Conservation (phyloP, 345 rosid genomes). For the Luvunga scandens region DNA sequence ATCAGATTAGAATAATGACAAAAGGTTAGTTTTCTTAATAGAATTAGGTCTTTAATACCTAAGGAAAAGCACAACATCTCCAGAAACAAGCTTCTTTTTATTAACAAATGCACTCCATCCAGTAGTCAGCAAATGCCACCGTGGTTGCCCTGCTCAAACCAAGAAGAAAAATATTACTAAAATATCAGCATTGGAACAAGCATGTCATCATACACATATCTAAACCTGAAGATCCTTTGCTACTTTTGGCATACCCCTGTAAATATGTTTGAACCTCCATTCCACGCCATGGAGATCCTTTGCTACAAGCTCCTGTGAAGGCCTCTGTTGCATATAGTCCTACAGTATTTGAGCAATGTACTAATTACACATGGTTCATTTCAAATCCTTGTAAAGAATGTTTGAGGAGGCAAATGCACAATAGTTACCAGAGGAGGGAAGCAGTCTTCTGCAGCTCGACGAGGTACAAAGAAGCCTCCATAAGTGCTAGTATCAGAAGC, state of each 20-base stretch:
- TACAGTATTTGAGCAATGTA: slow-evolving; percentile 21
- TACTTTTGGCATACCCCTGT: no score
- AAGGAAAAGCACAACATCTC: no score
- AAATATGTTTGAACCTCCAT: slow-evolving; percentile 97
- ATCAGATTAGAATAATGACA: no score
- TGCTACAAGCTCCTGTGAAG: slow-evolving; percentile 96
- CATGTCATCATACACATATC: background rate
- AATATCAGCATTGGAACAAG: background rate
- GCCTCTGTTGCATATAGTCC: slow-evolving; percentile 94
- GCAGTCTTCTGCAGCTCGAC: no score
- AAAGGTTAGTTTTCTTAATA: no score
- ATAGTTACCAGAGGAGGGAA: no score
- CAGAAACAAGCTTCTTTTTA: no score
- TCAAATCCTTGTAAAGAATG: background rate
- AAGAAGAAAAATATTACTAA: background rate
- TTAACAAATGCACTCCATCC: slow-evolving; percentile 99
- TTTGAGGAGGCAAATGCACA: no score
- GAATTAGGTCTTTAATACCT: no score
- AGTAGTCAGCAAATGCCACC: slow-evolving; percentile 97
- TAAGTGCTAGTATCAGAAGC: no score
- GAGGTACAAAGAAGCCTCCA: no score
- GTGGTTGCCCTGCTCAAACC: slow-evolving; percentile 75
- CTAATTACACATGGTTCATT: background rate
- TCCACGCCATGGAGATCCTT: slow-evolving; percentile 91
- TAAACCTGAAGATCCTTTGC: no score